Base-by-base conservation (phyloP, 116 monocot species). In the Trichopus zeylanicus region DNA sequence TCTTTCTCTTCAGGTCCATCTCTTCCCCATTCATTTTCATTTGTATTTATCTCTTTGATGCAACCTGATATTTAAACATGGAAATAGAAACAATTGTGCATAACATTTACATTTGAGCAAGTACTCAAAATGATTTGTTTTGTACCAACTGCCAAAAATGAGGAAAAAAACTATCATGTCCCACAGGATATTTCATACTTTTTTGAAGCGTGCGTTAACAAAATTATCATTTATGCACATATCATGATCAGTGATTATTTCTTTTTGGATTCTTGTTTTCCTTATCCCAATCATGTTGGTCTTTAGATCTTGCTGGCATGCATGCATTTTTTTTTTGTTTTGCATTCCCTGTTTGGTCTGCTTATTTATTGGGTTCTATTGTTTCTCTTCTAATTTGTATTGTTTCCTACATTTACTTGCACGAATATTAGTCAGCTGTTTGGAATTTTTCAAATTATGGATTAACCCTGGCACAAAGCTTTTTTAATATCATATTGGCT, bases 1-100 rank as follows among this genome's bases (percentile, higher is more conserved):
- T 51, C 81, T 91, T 22, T 84, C 97, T 62, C 87, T 91, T 51
- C 78, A 91, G 87, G 97, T 97, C 55, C 67, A 30, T 70, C 29
- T 70, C 15, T 9, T 56, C 15, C 29, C 9, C n/a, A 51, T 6
- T 69, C 27, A 10, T 42, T 69, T 3, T 22, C 19, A 35, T 55
- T 63, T 30, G 26, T 29, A 38, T 22, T 21, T 7, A n/a, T 22
- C 22, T 22, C 8, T 49, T 46, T 49, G 19, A 20, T 6, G 8
- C 9, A 22, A 42, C 13, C n/a, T 42, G n/a, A 42, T 42, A 16
- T 12, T 42, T 16, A n/a, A 15, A 42, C n/a, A n/a, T 42, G 13
- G n/a, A 42, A 42, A 3, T 16, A 42, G 42, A 42, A 42, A 3
- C 42, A 42, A 29, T 15, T 56, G 26, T n/a, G 5, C 24, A 53